Evolutionary conservation across 306 rosid species (phyloP), one percentile per base, ranked within the genome.

Genomic region (Cicer arietinum): DNA sequence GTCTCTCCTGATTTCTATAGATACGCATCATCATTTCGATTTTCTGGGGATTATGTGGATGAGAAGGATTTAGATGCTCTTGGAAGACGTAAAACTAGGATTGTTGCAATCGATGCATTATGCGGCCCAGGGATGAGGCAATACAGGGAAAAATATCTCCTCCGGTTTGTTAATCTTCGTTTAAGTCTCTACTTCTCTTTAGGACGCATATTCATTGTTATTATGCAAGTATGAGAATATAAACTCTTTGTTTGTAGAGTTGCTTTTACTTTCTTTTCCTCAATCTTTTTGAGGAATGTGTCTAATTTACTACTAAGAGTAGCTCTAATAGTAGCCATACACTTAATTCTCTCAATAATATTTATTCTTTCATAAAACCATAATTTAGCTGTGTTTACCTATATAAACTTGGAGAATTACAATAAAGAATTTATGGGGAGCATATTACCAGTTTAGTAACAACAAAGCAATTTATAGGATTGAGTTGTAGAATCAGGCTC

Each of bases 91-190:
- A 94, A 87, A 83, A 88, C 96, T 77, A 83, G 82, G 76, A 88
- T 94, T 66, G 70, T 86, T 80, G 98, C 98, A 71, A 88, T 91
- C 45, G 97, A 94, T 82, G 98, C 98, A 8, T 85, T 90, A 83
- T 88, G 89, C 85, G 73, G 84, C 78, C 97, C 96, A 17, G 86
- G 86, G 77, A 90, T 58, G 87, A 87, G 89, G 77, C 98, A 94
- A 54, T 94, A 87, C 71, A 82, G 78, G 79, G 85, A 40, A 79
- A 81, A 88, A 14, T 75, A 76, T 69, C 87, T 94, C 57, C 87
- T 91, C 77, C 86, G 98, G 98, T 94, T 83, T 68, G 89, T 84
- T 71, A 79, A 72, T 76, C 42, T 60, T 50, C 10, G 9, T 77
- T 84, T 66, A 68, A 54, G 62, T 58, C 71, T 59, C 71, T 40